Percentiles rank a stretch among this genome's conserved stretches.
Evolutionary conservation across 1,284 basidiomycete species (phyloP).

Genomic region (Sphaerobolus stellatus): DNA sequence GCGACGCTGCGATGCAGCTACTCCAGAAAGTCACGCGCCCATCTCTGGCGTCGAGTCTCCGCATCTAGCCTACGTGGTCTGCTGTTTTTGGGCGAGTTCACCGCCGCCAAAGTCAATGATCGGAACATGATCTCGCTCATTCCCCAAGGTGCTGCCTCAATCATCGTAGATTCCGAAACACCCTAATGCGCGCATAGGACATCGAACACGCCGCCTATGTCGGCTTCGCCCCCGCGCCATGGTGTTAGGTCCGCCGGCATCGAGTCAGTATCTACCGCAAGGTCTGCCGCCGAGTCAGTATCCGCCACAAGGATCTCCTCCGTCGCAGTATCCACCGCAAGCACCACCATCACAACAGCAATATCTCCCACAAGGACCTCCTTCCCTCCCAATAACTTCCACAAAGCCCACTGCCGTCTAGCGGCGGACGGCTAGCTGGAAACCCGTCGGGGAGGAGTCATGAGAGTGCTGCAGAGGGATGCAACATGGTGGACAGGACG

Average conservation of each 20-base stretch:
- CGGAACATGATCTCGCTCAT: conserved; percentile 55
- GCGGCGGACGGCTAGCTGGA: conserved; percentile 20
- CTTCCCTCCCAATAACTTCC: conserved; percentile 17
- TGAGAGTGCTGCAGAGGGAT: no score
- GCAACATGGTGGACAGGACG: no score
- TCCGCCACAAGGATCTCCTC: no score
- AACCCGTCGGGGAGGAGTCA: conserved; percentile 3
- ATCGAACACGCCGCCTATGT: conserved; percentile 86
- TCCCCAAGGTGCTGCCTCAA: conserved; percentile 40
- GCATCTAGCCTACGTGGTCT: conserved; percentile 88
- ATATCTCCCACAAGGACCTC: conserved; percentile 6
- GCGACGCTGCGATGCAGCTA: conserved; percentile 63
- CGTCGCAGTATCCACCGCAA: no score
- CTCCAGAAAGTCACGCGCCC: conserved; percentile 77
- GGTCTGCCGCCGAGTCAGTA: no score
- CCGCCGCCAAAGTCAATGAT: conserved; percentile 48
- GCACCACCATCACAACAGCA: conserved; percentile 9
- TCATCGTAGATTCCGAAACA: neutral
- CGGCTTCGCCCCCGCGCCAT: conserved; percentile 86
- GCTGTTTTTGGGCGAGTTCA: conserved; percentile 80
- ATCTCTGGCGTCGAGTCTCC: conserved; percentile 74
- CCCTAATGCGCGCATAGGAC: conserved; percentile 20
- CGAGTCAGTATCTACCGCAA: no score
- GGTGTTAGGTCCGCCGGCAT: no score
- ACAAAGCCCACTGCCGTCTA: conserved; percentile 8